A percentile compares a stretch with the other conserved stretches of the same genome.
Evolutionary conservation across 2,329 filamentous ascomycete genomes (phyloP).

Genomic region (Pestalotiopsis sp.): DNA sequence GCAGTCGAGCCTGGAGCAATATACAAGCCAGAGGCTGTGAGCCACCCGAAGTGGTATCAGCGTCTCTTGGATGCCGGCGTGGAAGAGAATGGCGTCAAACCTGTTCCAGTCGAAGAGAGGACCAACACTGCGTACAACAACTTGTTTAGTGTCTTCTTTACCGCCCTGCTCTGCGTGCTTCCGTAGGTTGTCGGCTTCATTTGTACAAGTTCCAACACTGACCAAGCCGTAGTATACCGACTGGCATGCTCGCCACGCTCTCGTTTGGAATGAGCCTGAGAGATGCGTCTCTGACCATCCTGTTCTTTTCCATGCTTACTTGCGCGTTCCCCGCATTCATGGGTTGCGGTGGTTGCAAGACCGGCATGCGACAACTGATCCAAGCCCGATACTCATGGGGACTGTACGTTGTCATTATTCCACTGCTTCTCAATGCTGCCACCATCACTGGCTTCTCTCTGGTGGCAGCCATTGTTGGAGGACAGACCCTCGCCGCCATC

Average conservation of each 20-base stretch:
- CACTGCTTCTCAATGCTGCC: conserved; percentile 57
- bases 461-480: conserved; percentile 58
- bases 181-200: conserved; percentile 48
- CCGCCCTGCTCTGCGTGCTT: conserved; percentile 57
- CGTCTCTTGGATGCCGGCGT: conserved; percentile 47
- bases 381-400: conserved; percentile 65
- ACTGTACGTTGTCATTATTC: conserved; percentile 52
- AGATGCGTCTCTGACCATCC: conserved; percentile 57
- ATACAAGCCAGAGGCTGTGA: conserved; percentile 31
- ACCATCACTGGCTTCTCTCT: conserved; percentile 62
- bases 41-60: conserved; percentile 44
- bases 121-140: conserved; percentile 56
- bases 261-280: conserved; percentile 56
- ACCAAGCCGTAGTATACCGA: conserved; percentile 48
- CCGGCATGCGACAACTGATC: conserved; percentile 62
- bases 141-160: conserved; percentile 65
- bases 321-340: conserved; percentile 58
- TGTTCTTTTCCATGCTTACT: conserved; percentile 61
- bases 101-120: conserved; percentile 56
- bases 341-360: conserved; percentile 56
- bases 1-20: conserved; percentile 35
- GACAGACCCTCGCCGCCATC: conserved; percentile 53
- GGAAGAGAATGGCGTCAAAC: conserved; percentile 58
- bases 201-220: not conserved
- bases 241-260: conserved; percentile 60